A percentile compares a stretch with the other conserved stretches of the same genome.
phyloP scores from a whole-genome alignment of 1,284 basidiomycete genomes.

The Lignosus rhinocerotis region DNA sequence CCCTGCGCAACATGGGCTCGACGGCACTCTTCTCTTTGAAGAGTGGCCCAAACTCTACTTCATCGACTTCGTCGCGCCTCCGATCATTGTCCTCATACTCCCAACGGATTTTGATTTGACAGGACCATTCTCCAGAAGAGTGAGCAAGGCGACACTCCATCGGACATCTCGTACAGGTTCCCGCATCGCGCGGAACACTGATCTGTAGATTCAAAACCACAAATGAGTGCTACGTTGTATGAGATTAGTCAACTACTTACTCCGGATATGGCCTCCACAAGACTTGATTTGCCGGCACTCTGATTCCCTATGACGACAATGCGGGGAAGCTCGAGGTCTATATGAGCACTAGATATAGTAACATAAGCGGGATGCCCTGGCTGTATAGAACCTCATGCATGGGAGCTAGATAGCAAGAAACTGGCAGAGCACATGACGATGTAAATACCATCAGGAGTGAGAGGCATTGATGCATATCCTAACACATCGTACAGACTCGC shows the following conservation, averaged over 20 bases:
- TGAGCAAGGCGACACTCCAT: constrained; percentile 31
- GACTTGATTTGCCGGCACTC: constrained; percentile 42
- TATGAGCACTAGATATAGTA: constrained; percentile 23
- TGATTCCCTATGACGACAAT: constrained; percentile 34
- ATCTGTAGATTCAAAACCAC: constrained; percentile 13
- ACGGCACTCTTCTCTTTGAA: constrained; percentile 40
- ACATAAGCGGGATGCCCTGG: not conserved
- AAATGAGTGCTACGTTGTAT: not conserved
- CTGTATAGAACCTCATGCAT: no score
- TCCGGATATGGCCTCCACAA: constrained; percentile 58
- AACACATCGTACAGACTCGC: no score
- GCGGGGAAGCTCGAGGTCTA: constrained; percentile 30
- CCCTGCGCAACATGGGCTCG: constrained; percentile 43
- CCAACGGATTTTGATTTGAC: constrained; percentile 36
- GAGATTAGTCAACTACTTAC: constrained; percentile 35
- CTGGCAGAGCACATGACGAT: no score
- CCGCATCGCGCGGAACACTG: constrained; percentile 25
- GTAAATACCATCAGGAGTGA: no score
- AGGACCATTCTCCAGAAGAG: constrained; percentile 32
- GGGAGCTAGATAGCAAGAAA: no score
- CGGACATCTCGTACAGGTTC: constrained; percentile 32
- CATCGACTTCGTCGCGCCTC: constrained; percentile 31
- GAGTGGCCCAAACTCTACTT: constrained; percentile 37
- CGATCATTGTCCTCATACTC: constrained; percentile 24
- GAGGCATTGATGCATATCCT: no score